Evolutionary conservation across 768 basidiomycete genomes (phyloP).

Genomic region (Russula dissimulans): DNA sequence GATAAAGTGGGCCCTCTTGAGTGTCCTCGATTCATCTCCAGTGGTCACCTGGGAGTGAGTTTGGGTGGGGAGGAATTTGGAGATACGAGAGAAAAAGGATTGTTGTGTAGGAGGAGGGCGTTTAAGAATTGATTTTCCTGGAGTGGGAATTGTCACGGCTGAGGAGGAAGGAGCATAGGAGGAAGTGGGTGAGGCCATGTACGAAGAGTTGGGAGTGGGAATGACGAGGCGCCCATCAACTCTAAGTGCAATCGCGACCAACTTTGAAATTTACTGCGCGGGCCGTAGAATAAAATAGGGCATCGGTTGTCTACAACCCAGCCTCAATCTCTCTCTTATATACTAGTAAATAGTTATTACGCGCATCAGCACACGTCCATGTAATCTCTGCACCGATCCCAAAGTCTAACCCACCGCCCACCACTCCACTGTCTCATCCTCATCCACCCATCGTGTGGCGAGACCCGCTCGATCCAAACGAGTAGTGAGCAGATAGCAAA

Average conservation of each 20-base stretch:
- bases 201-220: conserved; percentile 6
- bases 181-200: conserved; percentile 31
- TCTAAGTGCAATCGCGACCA: too few species aligned
- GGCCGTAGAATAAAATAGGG: too few species aligned
- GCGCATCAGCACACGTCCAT: conserved; percentile 54
- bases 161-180: conserved; percentile 68
- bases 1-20: conserved; percentile 89
- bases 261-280: too few species aligned
- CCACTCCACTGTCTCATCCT: conserved; percentile 60
- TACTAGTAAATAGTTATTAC: too few species aligned
- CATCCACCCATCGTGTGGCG: conserved; percentile 66
- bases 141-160: conserved; percentile 69
- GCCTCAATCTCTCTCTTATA: too few species aligned
- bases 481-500: conserved; percentile 64
- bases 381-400: conserved; percentile 50
- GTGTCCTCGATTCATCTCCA: conserved; percentile 45
- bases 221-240: conserved; percentile 3
- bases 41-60: conserved; percentile 20
- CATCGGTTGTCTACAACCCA: too few species aligned
- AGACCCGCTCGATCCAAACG: conserved; percentile 66
- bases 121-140: conserved; percentile 77
- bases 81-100: conserved; percentile 65
- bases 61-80: conserved; percentile 61
- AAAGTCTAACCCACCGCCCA: conserved; percentile 57
- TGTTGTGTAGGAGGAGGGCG: conserved; percentile 59